Evolutionary conservation across 768 basidiomycete genomes (phyloP).

Genomic region (Lactarius sanguifluus): DNA sequence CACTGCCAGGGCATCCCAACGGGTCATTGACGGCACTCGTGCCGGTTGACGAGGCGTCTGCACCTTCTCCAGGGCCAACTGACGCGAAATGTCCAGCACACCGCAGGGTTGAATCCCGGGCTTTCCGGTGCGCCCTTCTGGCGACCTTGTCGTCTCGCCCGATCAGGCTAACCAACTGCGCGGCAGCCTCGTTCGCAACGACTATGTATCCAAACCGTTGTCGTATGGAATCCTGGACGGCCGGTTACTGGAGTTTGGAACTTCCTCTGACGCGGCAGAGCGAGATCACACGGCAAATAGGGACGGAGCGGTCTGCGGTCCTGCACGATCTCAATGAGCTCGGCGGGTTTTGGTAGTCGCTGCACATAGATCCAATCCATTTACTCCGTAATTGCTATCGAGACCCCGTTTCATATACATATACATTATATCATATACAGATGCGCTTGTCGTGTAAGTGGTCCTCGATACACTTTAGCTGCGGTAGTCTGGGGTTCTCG

Average conservation of each 20-base stretch:
- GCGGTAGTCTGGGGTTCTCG: background rate
- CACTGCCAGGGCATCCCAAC: constrained; percentile 41
- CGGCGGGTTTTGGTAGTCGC: constrained; percentile 59
- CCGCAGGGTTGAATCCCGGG: constrained; percentile 92
- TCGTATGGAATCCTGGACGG: constrained; percentile 87
- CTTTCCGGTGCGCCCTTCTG: constrained; percentile 61
- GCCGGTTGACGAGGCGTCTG: constrained; percentile 78
- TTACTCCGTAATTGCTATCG: too few relatives aligned
- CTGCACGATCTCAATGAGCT: constrained; percentile 66
- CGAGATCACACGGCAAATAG: constrained; percentile 88
- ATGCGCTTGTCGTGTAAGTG: too few relatives aligned
- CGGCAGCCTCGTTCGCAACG: constrained; percentile 82
- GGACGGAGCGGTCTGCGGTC: constrained; percentile 64
- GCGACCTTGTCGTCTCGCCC: background rate
- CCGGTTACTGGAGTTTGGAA: constrained; percentile 68
- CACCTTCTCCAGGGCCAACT: constrained; percentile 89
- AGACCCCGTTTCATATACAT: too few relatives aligned
- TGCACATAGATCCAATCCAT: too few relatives aligned
- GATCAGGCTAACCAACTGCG: background rate
- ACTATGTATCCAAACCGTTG: constrained; percentile 77
- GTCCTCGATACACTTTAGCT: too few relatives aligned
- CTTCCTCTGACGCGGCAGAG: constrained; percentile 73
- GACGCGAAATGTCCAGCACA: constrained; percentile 86
- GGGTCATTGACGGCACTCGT: constrained; percentile 78
- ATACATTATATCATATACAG: too few relatives aligned